Conservation (phyloP, 2,329 filamentous ascomycete genomes). For the Domatiomyces catenatus region DNA sequence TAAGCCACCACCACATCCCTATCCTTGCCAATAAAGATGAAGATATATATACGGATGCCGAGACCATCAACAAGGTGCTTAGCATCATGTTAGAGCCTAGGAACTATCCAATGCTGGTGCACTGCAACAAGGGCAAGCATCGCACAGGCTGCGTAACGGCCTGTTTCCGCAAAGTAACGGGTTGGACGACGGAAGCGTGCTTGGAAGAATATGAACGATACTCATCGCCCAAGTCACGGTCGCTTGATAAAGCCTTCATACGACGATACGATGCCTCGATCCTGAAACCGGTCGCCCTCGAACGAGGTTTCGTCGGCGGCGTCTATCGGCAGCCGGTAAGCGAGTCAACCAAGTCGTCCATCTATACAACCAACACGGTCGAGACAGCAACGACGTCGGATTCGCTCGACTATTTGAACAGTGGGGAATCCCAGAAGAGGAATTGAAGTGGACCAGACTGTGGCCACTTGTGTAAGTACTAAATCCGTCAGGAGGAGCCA, state of each 20-base stretch:
- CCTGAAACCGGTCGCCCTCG: slow-evolving; percentile 15
- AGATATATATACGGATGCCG: slow-evolving; percentile 45
- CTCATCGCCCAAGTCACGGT: slow-evolving; percentile 35
- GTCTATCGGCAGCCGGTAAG: slow-evolving; percentile 12
- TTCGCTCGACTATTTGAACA: slow-evolving; percentile 1
- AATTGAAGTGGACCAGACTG: neutral
- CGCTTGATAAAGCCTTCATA: slow-evolving; percentile 18
- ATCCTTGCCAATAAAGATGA: slow-evolving; percentile 79
- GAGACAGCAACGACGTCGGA: slow-evolving; percentile 10
- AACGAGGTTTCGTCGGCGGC: slow-evolving; percentile 16
- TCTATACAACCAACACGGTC: slow-evolving; percentile 17
- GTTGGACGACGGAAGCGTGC: slow-evolving; percentile 48
- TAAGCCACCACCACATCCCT: slow-evolving; percentile 58
- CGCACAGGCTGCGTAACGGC: slow-evolving; percentile 82
- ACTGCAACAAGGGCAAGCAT: slow-evolving; percentile 91
- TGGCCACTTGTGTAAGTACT: too few relatives aligned
- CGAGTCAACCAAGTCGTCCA: slow-evolving; percentile 10
- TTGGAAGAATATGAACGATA: slow-evolving; percentile 60
- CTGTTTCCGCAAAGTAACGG: slow-evolving; percentile 56
- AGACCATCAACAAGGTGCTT: slow-evolving; percentile 56
- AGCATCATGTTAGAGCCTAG: slow-evolving; percentile 52
- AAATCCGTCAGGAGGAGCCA: neutral
- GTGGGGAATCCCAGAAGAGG: neutral
- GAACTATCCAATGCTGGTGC: slow-evolving; percentile 69
- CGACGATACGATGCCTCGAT: slow-evolving; percentile 11